Conservation (phyloP, 2,329 filamentous ascomycete species). For the Penicillium hordei region DNA sequence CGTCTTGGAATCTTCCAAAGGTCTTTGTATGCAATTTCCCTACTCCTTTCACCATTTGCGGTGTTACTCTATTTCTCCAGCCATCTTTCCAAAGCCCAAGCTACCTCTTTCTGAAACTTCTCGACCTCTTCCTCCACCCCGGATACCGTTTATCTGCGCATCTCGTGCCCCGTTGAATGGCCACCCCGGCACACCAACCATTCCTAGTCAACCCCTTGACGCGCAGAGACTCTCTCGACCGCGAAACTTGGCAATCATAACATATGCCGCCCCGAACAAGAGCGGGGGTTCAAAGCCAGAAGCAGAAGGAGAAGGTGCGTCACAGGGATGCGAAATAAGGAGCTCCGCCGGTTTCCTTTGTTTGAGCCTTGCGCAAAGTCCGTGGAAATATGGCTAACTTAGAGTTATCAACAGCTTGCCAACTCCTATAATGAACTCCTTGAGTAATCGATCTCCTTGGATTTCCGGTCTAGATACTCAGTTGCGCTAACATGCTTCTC, state of each 20-base stretch:
- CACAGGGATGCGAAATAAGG: neutral
- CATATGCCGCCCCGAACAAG: slow-evolving; percentile 47
- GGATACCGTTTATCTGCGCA: neutral
- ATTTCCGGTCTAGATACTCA: slow-evolving; percentile 1
- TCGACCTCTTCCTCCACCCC: slow-evolving; percentile 6
- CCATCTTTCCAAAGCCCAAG: neutral
- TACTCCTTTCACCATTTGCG: slow-evolving; percentile 2
- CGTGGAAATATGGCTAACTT: slow-evolving; percentile 16
- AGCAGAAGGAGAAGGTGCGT: slow-evolving; percentile 59
- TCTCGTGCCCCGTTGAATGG: slow-evolving; percentile 21
- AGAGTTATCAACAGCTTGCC: slow-evolving; percentile 66
- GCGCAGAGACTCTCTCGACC: slow-evolving; percentile 22
- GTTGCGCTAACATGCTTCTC: slow-evolving; percentile 16
- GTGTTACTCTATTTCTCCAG: neutral
- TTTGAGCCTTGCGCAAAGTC: neutral
- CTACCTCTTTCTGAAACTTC: neutral
- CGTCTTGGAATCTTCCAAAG: slow-evolving; percentile 14
- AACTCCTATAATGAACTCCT: slow-evolving; percentile 95
- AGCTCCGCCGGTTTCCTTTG: neutral
- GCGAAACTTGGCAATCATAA: slow-evolving; percentile 31
- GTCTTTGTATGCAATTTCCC: slow-evolving; percentile 13
- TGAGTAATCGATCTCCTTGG: slow-evolving; percentile 62
- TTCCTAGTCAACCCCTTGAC: slow-evolving; percentile 14
- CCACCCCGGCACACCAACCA: slow-evolving; percentile 17
- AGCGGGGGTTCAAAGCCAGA: slow-evolving; percentile 58